phyloP scores from a whole-genome alignment of 495 filamentous ascomycete genomes.

The Tuber microsphaerosporum region DNA sequence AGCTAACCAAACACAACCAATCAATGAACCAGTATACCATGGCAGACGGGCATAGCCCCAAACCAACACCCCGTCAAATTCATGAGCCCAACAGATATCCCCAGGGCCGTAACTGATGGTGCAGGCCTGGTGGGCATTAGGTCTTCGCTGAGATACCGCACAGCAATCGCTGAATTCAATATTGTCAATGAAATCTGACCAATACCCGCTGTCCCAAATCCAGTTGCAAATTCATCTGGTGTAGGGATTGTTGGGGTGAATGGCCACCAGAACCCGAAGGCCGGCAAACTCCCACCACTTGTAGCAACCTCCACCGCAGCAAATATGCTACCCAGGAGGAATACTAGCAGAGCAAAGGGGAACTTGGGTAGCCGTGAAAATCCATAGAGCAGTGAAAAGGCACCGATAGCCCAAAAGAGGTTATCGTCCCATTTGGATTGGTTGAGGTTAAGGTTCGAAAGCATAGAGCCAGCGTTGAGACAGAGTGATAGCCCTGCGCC shows the following conservation, averaged over 20 bases:
- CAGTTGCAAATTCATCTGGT: constrained; percentile 45
- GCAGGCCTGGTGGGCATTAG: constrained; percentile 61
- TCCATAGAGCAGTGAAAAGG: constrained; percentile 61
- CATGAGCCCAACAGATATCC: constrained; percentile 71
- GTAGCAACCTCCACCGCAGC: constrained; percentile 29
- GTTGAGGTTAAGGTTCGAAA: constrained; percentile 52
- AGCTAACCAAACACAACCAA: not conserved
- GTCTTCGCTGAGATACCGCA: constrained; percentile 64
- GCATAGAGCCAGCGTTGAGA: constrained; percentile 60
- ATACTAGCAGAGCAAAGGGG: constrained; percentile 69
- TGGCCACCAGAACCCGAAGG: constrained; percentile 49
- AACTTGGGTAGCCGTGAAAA: constrained; percentile 55
- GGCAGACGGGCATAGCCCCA: constrained; percentile 91
- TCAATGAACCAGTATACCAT: constrained; percentile 49
- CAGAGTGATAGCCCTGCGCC: constrained; percentile 77
- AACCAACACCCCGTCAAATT: constrained; percentile 84
- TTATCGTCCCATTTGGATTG: constrained; percentile 63
- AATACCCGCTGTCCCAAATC: constrained; percentile 56
- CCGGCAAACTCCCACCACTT: constrained; percentile 43
- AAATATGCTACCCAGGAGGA: constrained; percentile 57
- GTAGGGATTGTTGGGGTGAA: constrained; percentile 28
- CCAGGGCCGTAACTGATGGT: constrained; percentile 64
- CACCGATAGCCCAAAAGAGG: constrained; percentile 60
- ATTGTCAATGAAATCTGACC: constrained; percentile 85
- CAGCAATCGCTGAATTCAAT: constrained; percentile 84